Base-by-base conservation (phyloP, 1,284 basidiomycete genomes). In the Heterobasidion occidentale region DNA sequence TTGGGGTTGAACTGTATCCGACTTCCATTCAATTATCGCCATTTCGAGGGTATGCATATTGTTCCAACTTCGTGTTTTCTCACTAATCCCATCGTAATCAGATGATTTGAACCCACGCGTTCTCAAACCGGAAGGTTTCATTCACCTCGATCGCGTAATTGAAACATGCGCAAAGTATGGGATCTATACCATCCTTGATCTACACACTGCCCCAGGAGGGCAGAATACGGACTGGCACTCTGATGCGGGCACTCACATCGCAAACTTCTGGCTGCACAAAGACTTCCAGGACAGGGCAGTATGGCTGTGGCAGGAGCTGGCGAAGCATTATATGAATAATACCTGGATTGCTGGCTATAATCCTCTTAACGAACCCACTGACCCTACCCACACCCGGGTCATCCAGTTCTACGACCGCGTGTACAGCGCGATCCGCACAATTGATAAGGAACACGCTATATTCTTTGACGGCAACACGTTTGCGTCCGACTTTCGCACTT, bases 401-500 rank as follows among this genome's bases (percentile, higher is more conserved):
- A 67, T 88, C 46, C 64, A 62, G 4, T 84, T 84, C 65, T 90
- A 91, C 67, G 82, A 83, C 59, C 75, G 81, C 3, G 74, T 83
- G 20, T 76, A 84, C 63, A 72, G 70, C n/a, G 83, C 83, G 2
- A 87, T 91, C 60, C 78, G 83, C 34, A 71, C 72, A 6, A 73
- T 86, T n/a, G 89, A 91, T 68, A 65, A 72, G 7, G 66, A 83
- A 46, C 88, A 91, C 66, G 79, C 81, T 59, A 69, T 86, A 52
- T 87, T 82, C 71, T 71, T 83, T 57, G 86, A 86, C 63, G 84
- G 85, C 34, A 90, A 88, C 71, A 90, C 86, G 5, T 90, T 83
- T 64, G 85, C 86, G 3, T 81, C 83, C 1, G 89, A 91, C 67
- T 89, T 63, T 80, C 80, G 15, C 74, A 76, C 61, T 92, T 90